Percentiles rank a stretch among this genome's conserved stretches.
Conservation (phyloP, 345 rosid species). For the Excoecaria agallocha region DNA sequence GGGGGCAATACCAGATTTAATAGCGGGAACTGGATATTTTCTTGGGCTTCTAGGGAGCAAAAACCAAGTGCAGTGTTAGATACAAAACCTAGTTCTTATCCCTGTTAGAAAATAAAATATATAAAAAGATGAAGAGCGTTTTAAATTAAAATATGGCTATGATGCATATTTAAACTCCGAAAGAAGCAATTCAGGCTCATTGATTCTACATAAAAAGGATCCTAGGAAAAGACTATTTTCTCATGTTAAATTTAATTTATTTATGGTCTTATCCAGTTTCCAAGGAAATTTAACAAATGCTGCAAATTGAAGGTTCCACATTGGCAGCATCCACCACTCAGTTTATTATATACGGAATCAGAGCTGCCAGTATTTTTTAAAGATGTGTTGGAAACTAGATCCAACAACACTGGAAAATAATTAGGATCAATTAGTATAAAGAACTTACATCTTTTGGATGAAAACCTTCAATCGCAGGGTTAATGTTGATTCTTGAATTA, state of each 20-base stretch:
- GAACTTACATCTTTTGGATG: constrained; percentile 29
- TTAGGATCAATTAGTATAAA: background rate
- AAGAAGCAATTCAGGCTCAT: background rate
- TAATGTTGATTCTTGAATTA: constrained; percentile 23
- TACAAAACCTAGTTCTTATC: background rate
- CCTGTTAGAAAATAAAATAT: too few relatives aligned
- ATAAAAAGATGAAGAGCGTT: background rate
- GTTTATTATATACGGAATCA: background rate
- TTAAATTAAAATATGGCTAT: background rate
- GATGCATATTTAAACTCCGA: background rate
- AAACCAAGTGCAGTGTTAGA: background rate
- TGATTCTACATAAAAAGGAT: background rate
- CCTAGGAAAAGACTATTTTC: background rate
- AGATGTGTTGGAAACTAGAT: background rate
- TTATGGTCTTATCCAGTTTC: background rate
- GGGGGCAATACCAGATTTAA: background rate
- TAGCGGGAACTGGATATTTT: too few relatives aligned
- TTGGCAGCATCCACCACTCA: too few relatives aligned
- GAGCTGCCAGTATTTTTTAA: background rate
- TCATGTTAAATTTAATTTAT: background rate
- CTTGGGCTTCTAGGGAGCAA: too few relatives aligned
- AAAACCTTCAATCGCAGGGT: constrained; percentile 18
- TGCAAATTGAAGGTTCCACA: background rate
- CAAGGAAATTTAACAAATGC: too few relatives aligned
- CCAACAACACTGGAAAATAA: background rate